These are phyloP conservation scores for Gossypium sturtianum DNA, from an alignment of 345 rosid genomes.

Conservation along the genomic window DNA sequence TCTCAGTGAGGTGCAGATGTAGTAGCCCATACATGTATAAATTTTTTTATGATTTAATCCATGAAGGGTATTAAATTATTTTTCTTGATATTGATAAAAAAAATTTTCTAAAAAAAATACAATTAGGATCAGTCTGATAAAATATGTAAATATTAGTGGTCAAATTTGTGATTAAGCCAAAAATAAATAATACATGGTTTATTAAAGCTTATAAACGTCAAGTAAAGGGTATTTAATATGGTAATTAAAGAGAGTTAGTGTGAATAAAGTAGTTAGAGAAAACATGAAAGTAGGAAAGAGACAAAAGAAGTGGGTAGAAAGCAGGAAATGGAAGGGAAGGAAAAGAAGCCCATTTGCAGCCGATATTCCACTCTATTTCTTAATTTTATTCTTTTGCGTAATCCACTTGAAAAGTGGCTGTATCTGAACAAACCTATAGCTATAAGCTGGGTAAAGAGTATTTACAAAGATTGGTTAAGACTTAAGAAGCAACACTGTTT, in stretches of 20 bases:
- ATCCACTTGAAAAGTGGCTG: not conserved
- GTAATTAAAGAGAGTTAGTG: not conserved
- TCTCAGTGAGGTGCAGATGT: not conserved
- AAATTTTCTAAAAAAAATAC: rapidly evolving
- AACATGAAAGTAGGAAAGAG: slow-evolving; percentile 2
- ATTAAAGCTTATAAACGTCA: not conserved
- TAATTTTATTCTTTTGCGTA: slow-evolving; percentile 10
- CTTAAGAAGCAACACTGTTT: not conserved
- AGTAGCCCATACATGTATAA: not conserved
- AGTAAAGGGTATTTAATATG: not conserved
- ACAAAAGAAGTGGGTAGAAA: slow-evolving; percentile 1
- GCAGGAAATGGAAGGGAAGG: not conserved
- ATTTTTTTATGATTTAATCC: not conserved
- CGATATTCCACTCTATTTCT: not conserved
- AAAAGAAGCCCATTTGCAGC: not conserved
- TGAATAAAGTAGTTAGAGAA: not conserved
- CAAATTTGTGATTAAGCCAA: too few species aligned
- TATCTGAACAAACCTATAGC: not conserved
- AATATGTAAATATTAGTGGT: too few species aligned
- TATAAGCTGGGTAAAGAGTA: not conserved
- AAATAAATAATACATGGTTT: not conserved
- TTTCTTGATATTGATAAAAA: too few species aligned
- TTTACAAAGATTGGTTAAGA: not conserved
- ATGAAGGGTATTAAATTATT: too few species aligned
- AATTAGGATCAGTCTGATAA: rapidly evolving